Percentiles rank a stretch among this genome's conserved stretches.
phyloP scores from a whole-genome alignment of 2,329 filamentous ascomycete species.

The Stagonosporopsis tanaceti region DNA sequence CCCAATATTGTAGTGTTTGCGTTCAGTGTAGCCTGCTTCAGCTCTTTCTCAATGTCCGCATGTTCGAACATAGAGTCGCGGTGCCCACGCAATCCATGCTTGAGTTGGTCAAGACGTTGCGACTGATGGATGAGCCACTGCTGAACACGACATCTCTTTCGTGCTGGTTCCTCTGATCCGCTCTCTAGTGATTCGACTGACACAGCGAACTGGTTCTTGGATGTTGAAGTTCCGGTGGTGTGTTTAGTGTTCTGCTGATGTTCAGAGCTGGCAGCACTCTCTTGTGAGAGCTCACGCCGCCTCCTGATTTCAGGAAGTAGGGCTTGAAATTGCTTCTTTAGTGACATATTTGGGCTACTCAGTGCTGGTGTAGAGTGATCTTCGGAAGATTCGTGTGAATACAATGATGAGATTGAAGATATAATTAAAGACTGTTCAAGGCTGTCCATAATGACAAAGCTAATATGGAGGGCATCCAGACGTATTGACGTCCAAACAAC shows the following conservation, averaged over 20 bases:
- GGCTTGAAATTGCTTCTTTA: not conserved
- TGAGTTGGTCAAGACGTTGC: conserved; percentile 2
- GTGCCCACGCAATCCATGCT: not conserved
- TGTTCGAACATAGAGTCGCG: conserved; percentile 4
- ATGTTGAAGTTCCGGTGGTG: not conserved
- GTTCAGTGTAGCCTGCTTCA: not conserved
- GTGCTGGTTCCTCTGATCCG: not conserved
- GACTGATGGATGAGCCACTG: conserved; percentile 5
- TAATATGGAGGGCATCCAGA: not conserved
- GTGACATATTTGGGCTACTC: conserved; percentile 1
- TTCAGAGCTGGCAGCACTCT: not conserved
- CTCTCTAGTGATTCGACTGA: not conserved
- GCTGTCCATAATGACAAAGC: not conserved
- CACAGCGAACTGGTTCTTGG: not conserved
- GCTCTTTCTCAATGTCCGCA: conserved; percentile 1
- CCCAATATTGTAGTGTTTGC: not conserved
- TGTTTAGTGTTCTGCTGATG: not conserved
- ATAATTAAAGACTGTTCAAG: not conserved
- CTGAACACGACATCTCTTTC: not conserved
- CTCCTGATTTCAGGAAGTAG: conserved; percentile 1
- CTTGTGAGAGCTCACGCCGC: not conserved
- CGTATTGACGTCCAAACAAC: not conserved
- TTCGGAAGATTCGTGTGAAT: not conserved
- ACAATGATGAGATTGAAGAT: not conserved
- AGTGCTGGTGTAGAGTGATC: not conserved